phyloP scores from a whole-genome alignment of 495 filamentous ascomycete species.

The Penicillium alfredii region DNA sequence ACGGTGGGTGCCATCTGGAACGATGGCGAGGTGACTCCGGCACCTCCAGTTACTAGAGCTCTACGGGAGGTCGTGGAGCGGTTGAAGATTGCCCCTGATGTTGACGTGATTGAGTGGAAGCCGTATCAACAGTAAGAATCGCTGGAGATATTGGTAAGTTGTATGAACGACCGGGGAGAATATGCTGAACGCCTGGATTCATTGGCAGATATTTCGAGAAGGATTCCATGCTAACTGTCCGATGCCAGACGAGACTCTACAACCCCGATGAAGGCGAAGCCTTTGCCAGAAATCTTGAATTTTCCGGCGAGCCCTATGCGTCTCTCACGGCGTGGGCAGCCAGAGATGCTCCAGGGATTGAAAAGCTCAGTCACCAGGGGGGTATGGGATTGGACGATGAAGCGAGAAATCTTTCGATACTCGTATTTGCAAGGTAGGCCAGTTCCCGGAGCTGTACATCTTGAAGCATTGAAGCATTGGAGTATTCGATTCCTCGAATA shows the following conservation, averaged over 20 bases:
- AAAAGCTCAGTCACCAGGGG: constrained; percentile 4
- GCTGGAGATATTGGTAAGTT: constrained; percentile 1
- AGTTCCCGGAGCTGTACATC: too few species aligned
- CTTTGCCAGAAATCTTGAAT: not conserved
- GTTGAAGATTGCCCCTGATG: not conserved
- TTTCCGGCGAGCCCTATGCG: constrained; percentile 2
- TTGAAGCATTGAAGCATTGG: too few species aligned
- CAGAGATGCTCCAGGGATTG: constrained; percentile 1
- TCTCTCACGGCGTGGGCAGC: not conserved
- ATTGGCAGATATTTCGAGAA: too few species aligned
- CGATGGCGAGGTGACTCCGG: not conserved
- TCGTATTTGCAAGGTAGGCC: constrained; percentile 1
- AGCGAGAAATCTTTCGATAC: constrained; percentile 4
- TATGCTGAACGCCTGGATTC: too few species aligned
- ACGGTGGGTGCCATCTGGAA: constrained; percentile 1
- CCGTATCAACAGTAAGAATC: constrained; percentile 4
- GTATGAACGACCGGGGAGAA: too few species aligned
- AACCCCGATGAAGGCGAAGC: constrained; percentile 1
- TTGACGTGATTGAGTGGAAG: constrained; percentile 6
- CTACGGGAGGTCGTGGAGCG: not conserved
- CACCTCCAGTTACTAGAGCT: not conserved
- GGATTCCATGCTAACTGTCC: too few species aligned
- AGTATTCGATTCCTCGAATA: too few species aligned
- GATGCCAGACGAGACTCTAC: constrained; percentile 4
- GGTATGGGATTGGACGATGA: constrained; percentile 5